phyloP scores from a whole-genome alignment of 148 eudicot species.

The Cornus florida region DNA sequence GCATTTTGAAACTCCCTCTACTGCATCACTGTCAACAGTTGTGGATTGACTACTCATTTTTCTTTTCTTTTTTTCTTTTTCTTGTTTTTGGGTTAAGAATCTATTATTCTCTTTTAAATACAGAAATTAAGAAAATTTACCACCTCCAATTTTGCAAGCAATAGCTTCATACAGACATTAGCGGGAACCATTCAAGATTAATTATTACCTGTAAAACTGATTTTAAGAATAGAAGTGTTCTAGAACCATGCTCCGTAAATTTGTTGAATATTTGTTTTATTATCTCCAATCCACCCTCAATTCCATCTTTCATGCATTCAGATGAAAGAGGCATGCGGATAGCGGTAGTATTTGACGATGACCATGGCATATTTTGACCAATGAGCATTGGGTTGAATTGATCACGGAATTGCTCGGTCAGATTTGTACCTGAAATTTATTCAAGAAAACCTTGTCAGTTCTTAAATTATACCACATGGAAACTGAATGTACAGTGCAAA shows the following conservation, averaged over 20 bases:
- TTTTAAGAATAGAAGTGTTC: slow-evolving; percentile 64
- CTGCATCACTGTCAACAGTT: not conserved
- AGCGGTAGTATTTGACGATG: slow-evolving; percentile 52
- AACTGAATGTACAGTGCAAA: slow-evolving; percentile 5
- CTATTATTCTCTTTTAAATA: not conserved
- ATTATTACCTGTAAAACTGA: slow-evolving; percentile 78
- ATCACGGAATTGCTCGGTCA: slow-evolving; percentile 82
- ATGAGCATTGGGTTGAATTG: slow-evolving; percentile 84
- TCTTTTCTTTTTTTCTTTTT: not conserved
- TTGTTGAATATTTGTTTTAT: slow-evolving; percentile 55
- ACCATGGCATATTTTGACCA: slow-evolving; percentile 63
- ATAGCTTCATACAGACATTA: slow-evolving; percentile 1
- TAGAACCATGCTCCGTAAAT: slow-evolving; percentile 77
- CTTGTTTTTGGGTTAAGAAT: not conserved
- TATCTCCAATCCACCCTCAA: slow-evolving; percentile 54
- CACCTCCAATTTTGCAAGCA: slow-evolving; percentile 1
- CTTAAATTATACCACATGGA: not conserved
- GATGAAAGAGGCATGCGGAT: slow-evolving; percentile 93
- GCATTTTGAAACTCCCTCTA: not conserved
- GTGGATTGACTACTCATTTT: not conserved
- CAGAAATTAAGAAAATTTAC: not conserved
- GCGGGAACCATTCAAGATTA: not conserved
- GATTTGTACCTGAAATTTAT: slow-evolving; percentile 63
- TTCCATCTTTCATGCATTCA: slow-evolving; percentile 55
- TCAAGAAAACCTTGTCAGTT: slow-evolving; percentile 13